Evolutionary conservation across 1,284 basidiomycete genomes (phyloP).

Genomic region (Puccinia coronata): DNA sequence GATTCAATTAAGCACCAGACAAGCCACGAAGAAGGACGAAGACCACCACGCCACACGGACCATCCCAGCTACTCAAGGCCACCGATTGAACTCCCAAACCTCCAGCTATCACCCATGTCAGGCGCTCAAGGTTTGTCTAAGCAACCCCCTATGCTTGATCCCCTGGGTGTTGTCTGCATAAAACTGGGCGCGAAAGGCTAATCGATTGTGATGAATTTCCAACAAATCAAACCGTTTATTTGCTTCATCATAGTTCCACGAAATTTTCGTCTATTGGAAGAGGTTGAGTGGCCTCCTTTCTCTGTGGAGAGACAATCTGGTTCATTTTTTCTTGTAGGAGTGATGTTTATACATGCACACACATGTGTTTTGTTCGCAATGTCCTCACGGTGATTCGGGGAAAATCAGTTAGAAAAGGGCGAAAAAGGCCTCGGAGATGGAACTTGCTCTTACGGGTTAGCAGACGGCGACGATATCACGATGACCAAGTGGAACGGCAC

Average conservation of each 20-base stretch:
- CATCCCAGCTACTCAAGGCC: no score
- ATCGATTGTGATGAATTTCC: background rate
- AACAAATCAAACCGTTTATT: background rate
- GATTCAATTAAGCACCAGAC: no score
- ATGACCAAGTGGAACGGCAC: slow-evolving; percentile 99
- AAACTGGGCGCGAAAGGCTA: background rate
- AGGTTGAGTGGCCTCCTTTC: background rate
- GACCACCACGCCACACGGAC: no score
- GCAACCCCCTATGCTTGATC: background rate
- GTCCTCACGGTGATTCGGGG: slow-evolving; percentile 59
- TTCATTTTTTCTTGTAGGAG: background rate
- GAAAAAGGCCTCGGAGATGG: slow-evolving; percentile 99
- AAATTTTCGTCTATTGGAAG: slow-evolving; percentile 84
- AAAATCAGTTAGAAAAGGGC: slow-evolving; percentile 88
- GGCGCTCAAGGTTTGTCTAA: slow-evolving; percentile 4
- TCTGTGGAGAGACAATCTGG: background rate
- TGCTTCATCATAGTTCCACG: slow-evolving; percentile 71
- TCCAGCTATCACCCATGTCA: background rate
- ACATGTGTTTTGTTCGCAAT: background rate
- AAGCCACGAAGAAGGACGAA: no score
- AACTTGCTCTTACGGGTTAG: slow-evolving; percentile 90
- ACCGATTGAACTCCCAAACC: background rate
- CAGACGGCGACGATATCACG: slow-evolving; percentile 86
- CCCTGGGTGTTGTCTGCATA: no score
- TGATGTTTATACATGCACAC: background rate